Evolutionary conservation across 2,329 filamentous ascomycete genomes (phyloP).

Genomic region (Zymoseptoria crescenta): DNA sequence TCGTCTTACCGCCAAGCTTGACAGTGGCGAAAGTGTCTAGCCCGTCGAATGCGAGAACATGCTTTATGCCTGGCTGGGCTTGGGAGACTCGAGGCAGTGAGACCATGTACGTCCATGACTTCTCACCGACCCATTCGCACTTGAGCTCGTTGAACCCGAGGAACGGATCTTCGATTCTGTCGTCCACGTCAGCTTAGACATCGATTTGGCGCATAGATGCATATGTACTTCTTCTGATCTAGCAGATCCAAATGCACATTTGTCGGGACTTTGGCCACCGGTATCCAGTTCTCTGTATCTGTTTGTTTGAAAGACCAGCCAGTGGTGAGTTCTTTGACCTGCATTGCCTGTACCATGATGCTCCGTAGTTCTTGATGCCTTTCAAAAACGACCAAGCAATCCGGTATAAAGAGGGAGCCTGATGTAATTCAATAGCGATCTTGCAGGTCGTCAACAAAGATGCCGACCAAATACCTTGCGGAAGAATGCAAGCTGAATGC

Average conservation of each 20-base stretch:
- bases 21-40: conserved; percentile 58
- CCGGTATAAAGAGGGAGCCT: no score
- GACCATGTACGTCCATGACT: conserved; percentile 41
- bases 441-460: no score
- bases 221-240: conserved; percentile 37
- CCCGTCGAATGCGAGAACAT: conserved; percentile 54
- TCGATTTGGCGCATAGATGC: neutral
- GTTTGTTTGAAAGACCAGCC: conserved; percentile 43
- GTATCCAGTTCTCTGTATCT: conserved; percentile 36
- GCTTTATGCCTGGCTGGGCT: conserved; percentile 25
- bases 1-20: conserved; percentile 45
- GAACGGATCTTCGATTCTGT: conserved; percentile 44
- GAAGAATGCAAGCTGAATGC: neutral
- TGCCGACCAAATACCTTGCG: neutral
- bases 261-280: conserved; percentile 39
- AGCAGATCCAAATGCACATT: conserved; percentile 44
- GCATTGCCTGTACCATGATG: conserved; percentile 11
- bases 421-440: neutral
- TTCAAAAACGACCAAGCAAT: neutral
- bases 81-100: conserved; percentile 30
- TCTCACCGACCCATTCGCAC: conserved; percentile 44
- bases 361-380: neutral
- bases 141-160: conserved; percentile 44
- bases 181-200: conserved; percentile 7
- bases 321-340: conserved; percentile 28